Evolutionary conservation across 768 basidiomycete species (phyloP), one percentile per base, ranked within the genome.

Genomic region (Sarcodon aspratus): DNA sequence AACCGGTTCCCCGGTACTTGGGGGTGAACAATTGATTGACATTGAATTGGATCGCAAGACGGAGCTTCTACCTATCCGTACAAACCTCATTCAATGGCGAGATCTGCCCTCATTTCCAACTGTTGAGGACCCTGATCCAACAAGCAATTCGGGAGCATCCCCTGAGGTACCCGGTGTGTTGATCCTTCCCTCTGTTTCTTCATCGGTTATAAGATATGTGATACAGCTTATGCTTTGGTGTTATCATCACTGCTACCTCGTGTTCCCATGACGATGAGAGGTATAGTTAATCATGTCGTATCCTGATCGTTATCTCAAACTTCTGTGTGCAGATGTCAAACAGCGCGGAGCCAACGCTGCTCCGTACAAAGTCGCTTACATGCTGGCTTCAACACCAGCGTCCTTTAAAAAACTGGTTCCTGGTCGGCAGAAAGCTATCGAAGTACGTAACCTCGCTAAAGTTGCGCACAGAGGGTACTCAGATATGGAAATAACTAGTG

Each of bases 11-110:
- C 63, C 75, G 10, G 66, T 62, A 10, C 52, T 66, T 0, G 76
- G 74, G 7, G 75, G 71, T 32, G 70, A 76, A 51, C 76, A 78
- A 50, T 58, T 76, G 10, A 57, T 76, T 36, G 74, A 76, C 49
- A 61, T 75, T 15, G 73, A 75, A 48, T 66, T 76, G 9, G 69
- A 74, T 48, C 66, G 70, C 12, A 62, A 65, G 36, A 69, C 64
- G 1, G 62, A 64, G 44, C 56, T 76, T 3, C 62, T 68, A n/a
- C 63, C 67, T 4, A 55, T 56, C 15, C 53, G 54, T 9, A 54
- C 53, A 3, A 51, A 48, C 12, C 31, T 37, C 4, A 44, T 18
- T 37, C 33, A 27, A 18, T 36, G 33, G 13, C 48, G 15, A 36
- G 33, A 34, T 35, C 33, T 13, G 21, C 21, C 21, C 5, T 27